phyloP scores from a whole-genome alignment of 2,329 filamentous ascomycete species.

The Trichoderma endophyticum region DNA sequence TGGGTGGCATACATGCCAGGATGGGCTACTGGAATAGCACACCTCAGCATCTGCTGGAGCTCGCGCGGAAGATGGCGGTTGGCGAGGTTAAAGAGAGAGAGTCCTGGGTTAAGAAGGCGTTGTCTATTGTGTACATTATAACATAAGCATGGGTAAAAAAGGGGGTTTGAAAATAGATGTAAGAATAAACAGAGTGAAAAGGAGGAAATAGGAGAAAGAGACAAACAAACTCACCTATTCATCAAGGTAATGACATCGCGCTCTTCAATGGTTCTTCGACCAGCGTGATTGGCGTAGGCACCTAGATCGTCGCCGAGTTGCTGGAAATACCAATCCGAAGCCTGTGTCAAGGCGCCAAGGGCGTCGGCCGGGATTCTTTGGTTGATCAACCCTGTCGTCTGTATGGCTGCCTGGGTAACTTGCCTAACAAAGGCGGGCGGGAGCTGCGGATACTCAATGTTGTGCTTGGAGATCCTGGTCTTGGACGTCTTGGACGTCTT shows the following conservation, averaged over 20 bases:
- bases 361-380: slow-evolving; percentile 71
- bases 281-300: slow-evolving; percentile 77
- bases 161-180: neutral
- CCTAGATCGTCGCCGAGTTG: slow-evolving; percentile 77
- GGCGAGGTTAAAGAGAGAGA: slow-evolving; percentile 81
- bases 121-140: slow-evolving; percentile 54
- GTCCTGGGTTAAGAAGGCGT: slow-evolving; percentile 67
- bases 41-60: slow-evolving; percentile 75
- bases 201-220: slow-evolving; percentile 27
- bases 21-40: slow-evolving; percentile 51
- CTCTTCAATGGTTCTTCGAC: slow-evolving; percentile 81
- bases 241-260: slow-evolving; percentile 78
- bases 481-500: slow-evolving; percentile 49
- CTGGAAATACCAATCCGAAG: slow-evolving; percentile 90
- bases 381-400: slow-evolving; percentile 62
- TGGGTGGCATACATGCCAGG: slow-evolving; percentile 27
- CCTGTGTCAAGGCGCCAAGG: slow-evolving; percentile 70
- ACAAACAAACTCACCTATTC: slow-evolving; percentile 63
- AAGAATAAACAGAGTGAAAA: slow-evolving; percentile 1
- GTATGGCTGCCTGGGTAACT: slow-evolving; percentile 67
- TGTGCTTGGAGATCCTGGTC: slow-evolving; percentile 59
- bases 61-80: slow-evolving; percentile 79
- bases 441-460: slow-evolving; percentile 71
- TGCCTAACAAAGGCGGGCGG: slow-evolving; percentile 71
- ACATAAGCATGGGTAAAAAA: neutral